Conservation (phyloP, 2,329 filamentous ascomycete genomes). For the Xylaria sp. region DNA sequence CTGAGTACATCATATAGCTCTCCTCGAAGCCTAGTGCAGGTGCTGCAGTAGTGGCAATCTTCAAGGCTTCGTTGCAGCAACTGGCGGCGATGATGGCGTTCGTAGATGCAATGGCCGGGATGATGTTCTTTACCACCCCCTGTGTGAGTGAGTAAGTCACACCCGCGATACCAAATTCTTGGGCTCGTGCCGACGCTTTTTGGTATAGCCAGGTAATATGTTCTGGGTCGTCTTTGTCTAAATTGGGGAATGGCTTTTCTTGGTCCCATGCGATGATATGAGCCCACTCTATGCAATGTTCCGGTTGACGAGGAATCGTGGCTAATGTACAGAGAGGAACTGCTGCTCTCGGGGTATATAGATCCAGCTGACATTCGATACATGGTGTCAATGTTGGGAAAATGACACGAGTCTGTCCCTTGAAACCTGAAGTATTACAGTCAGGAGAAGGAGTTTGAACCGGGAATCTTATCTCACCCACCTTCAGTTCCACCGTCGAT, state of each 20-base stretch:
- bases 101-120: conserved; percentile 96
- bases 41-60: conserved; percentile 85
- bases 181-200: conserved; percentile 81
- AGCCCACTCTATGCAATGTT: conserved; percentile 99
- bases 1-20: conserved; percentile 99
- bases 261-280: conserved; percentile 98
- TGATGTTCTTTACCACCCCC: conserved; percentile 99
- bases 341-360: conserved; percentile 97
- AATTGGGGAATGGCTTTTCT: conserved; percentile 80
- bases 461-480: conserved; percentile 46
- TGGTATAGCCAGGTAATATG: conserved; percentile 98
- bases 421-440: conserved; percentile 74
- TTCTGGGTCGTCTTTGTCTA: conserved; percentile 96
- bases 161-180: conserved; percentile 89
- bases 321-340: conserved; percentile 97
- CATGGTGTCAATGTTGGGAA: conserved; percentile 93
- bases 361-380: conserved; percentile 97
- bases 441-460: not conserved
- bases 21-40: conserved; percentile 81
- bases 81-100: conserved; percentile 96
- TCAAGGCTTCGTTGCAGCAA: conserved; percentile 97
- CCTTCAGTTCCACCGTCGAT: conserved; percentile 97
- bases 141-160: conserved; percentile 97
- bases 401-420: conserved; percentile 93
- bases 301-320: conserved; percentile 94